Percentiles rank a stretch among this genome's conserved stretches.
Conservation (phyloP, 108 stramenopile species). For the Fragilariopsis cylindrus region DNA sequence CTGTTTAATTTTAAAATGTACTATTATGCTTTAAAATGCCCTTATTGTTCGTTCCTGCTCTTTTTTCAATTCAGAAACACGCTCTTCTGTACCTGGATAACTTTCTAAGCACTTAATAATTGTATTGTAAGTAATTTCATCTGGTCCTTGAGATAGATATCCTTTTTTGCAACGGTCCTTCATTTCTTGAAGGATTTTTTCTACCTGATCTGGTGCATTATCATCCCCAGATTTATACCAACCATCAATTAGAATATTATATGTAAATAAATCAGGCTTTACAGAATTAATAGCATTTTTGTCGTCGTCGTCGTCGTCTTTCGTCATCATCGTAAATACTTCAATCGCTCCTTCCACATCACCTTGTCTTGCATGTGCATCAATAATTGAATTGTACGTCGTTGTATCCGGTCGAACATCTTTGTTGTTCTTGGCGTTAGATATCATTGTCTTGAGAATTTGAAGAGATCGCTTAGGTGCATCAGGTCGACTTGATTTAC, state of each 20-base stretch:
- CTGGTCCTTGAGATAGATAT: not conserved
- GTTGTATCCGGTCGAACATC: constrained; percentile 5
- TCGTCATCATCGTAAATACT: not conserved
- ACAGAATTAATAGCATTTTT: not conserved
- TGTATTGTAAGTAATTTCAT: not conserved
- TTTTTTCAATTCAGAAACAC: no score
- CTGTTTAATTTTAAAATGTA: no score
- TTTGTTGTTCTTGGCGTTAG: not conserved
- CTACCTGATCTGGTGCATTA: not conserved
- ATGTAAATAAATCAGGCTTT: constrained; percentile 22
- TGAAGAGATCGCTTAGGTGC: constrained; percentile 1
- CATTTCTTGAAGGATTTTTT: constrained; percentile 5
- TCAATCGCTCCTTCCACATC: constrained; percentile 8
- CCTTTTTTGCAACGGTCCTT: not conserved
- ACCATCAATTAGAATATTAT: not conserved
- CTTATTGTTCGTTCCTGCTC: no score
- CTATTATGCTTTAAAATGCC: no score
- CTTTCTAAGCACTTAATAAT: constrained; percentile 41
- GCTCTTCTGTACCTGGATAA: no score
- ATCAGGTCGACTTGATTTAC: not conserved
- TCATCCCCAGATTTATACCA: no score
- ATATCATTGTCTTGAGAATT: constrained; percentile 8
- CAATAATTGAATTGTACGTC: not conserved
- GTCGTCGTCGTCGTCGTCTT: not conserved
- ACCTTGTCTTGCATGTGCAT: constrained; percentile 3